These are phyloP conservation scores for Melanogaster broomeanus DNA, from an alignment of 768 basidiomycete species.

Conservation along the genomic window DNA sequence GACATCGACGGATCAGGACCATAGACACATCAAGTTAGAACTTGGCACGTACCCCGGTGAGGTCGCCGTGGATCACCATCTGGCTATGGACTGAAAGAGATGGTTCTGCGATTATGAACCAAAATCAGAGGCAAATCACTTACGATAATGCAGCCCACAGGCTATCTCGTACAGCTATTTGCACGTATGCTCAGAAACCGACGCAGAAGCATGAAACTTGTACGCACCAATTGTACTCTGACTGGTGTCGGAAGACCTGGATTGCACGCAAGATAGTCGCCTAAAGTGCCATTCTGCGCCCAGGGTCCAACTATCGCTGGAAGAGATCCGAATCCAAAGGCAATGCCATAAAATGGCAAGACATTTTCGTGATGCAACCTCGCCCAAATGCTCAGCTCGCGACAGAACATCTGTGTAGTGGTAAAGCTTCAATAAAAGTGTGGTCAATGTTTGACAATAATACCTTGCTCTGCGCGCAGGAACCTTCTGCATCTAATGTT, in stretches of 20 bases:
- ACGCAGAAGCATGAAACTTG: conserved; percentile 22
- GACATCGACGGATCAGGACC: not conserved
- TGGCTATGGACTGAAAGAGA: no score
- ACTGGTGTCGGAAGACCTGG: not conserved
- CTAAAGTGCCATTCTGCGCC: conserved; percentile 15
- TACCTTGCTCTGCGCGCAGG: not conserved
- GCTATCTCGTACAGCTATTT: conserved; percentile 7
- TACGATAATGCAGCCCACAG: not conserved
- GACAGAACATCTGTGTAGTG: conserved; percentile 1
- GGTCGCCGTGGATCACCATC: conserved; percentile 31
- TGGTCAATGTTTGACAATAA: not conserved
- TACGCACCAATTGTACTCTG: not conserved
- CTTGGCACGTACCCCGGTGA: conserved; percentile 27
- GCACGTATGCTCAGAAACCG: conserved; percentile 17
- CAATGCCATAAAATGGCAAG: conserved; percentile 36
- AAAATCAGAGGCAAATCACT: not conserved
- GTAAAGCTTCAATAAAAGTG: not conserved
- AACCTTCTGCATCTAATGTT: not conserved
- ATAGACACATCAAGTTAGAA: not conserved
- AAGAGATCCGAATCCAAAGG: conserved; percentile 23
- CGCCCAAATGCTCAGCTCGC: conserved; percentile 41
- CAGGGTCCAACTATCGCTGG: conserved; percentile 22
- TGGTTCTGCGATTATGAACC: no score
- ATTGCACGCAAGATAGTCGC: conserved; percentile 11
- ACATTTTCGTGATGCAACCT: conserved; percentile 41